phyloP scores from a whole-genome alignment of 768 basidiomycete species.

The Cystoderma amianthinum region DNA sequence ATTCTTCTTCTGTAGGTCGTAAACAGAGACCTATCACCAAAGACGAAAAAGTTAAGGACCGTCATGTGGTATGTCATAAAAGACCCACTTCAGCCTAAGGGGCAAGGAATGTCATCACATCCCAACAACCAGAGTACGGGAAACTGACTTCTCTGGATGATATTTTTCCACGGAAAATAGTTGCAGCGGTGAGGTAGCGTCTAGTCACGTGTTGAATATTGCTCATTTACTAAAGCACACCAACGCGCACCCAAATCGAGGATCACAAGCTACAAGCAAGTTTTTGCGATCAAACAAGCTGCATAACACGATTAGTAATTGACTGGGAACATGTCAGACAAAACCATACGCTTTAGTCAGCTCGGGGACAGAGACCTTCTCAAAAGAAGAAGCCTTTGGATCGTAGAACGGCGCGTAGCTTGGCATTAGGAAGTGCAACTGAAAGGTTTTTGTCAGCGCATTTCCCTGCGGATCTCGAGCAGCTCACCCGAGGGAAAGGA shows the following conservation, averaged over 20 bases:
- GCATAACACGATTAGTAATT: slow-evolving; percentile 2
- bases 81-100: slow-evolving; percentile 45
- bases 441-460: slow-evolving; percentile 4
- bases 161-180: slow-evolving; percentile 81
- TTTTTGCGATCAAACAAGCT: slow-evolving; percentile 80
- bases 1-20: slow-evolving; percentile 69
- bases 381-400: slow-evolving; percentile 52
- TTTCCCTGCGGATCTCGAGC: too few relatives aligned
- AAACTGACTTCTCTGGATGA: slow-evolving; percentile 70
- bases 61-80: slow-evolving; percentile 13
- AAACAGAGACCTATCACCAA: slow-evolving; percentile 51
- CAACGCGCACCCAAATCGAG: slow-evolving; percentile 56
- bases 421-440: slow-evolving; percentile 96
- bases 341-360: slow-evolving; percentile 62
- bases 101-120: slow-evolving; percentile 28
- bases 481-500: slow-evolving; percentile 86
- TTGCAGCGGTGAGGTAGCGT: slow-evolving; percentile 82
- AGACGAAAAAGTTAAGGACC: slow-evolving; percentile 14
- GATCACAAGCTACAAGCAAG: slow-evolving; percentile 78
- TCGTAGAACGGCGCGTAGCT: slow-evolving; percentile 90
- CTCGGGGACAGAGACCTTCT: slow-evolving; percentile 56
- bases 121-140: slow-evolving; percentile 8
- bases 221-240: background rate
- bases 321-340: background rate
- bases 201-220: slow-evolving; percentile 25